Conservation (phyloP, 148 eudicot genomes). For the Amaranthus hypochondriacus region DNA sequence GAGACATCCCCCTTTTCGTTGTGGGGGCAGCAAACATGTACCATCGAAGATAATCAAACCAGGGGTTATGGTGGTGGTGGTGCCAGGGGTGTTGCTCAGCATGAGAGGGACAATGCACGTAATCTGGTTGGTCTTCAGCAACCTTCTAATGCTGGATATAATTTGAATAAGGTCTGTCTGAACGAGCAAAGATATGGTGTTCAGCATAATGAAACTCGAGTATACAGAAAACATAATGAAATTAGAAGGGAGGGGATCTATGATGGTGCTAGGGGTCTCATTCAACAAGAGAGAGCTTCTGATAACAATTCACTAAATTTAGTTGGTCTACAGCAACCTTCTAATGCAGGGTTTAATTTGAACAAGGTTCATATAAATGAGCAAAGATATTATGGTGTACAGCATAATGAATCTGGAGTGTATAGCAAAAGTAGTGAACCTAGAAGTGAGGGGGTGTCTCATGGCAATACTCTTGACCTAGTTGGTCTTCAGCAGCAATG, state of each 20-base stretch:
- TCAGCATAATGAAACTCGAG: constrained; percentile 9
- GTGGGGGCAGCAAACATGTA: constrained; percentile 48
- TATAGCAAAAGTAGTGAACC: constrained; percentile 21
- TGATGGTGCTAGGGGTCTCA: constrained; percentile 27
- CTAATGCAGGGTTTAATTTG: constrained; percentile 28
- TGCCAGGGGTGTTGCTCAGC: constrained; percentile 32
- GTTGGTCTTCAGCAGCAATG: constrained; percentile 27
- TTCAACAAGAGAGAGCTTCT: constrained; percentile 32
- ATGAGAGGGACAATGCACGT: constrained; percentile 34
- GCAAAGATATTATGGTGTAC: constrained; percentile 24
- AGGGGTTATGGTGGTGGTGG: constrained; percentile 30
- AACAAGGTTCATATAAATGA: constrained; percentile 26
- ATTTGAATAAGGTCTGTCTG: constrained; percentile 27
- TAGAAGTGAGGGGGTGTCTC: constrained; percentile 26
- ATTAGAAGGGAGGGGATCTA: constrained; percentile 16
- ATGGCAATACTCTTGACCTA: constrained; percentile 25
- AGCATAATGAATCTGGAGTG: constrained; percentile 24
- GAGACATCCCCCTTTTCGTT: constrained; percentile 39
- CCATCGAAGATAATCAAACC: constrained; percentile 36
- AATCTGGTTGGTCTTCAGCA: constrained; percentile 33
- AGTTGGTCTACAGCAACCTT: constrained; percentile 32
- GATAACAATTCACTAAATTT: constrained; percentile 37
- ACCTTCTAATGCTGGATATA: constrained; percentile 31
- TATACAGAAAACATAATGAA: constrained; percentile 6
- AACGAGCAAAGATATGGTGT: constrained; percentile 28